Conservation (phyloP, 345 rosid genomes). For the Linum usitatissimum region DNA sequence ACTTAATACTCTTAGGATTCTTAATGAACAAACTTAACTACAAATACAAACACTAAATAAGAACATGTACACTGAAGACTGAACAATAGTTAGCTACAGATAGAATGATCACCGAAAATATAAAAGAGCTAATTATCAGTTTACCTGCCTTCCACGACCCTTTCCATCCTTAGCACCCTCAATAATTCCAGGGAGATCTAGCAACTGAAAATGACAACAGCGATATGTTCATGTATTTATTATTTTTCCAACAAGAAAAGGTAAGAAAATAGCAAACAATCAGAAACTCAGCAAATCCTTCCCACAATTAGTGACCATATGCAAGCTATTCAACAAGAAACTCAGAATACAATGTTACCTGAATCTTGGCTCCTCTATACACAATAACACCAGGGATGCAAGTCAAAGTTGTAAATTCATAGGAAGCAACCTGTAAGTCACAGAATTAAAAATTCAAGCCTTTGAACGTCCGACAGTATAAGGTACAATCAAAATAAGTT, state of each 20-base stretch:
- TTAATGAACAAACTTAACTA: background rate
- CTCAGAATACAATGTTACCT: conserved; percentile 32
- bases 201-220: conserved; percentile 39
- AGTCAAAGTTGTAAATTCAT: conserved; percentile 93
- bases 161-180: conserved; percentile 99
- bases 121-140: background rate
- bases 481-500: background rate
- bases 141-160: conserved; percentile 96
- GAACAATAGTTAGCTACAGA: background rate
- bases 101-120: background rate
- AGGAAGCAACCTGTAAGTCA: conserved; percentile 78
- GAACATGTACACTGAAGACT: background rate
- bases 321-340: background rate
- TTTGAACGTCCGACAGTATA: background rate
- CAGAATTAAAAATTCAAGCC: background rate
- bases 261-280: no score
- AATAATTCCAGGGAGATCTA: conserved; percentile 97
- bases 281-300: background rate
- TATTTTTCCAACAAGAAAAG: no score
- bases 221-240: background rate
- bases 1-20: no score
- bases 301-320: background rate
- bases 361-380: conserved; percentile 96
- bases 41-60: background rate
- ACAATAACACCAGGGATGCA: conserved; percentile 91